Evolutionary conservation across 192 early-diverging fungal species (phyloP), one percentile per base, ranked within the genome.

Genomic region (Spinellus fusiger): DNA sequence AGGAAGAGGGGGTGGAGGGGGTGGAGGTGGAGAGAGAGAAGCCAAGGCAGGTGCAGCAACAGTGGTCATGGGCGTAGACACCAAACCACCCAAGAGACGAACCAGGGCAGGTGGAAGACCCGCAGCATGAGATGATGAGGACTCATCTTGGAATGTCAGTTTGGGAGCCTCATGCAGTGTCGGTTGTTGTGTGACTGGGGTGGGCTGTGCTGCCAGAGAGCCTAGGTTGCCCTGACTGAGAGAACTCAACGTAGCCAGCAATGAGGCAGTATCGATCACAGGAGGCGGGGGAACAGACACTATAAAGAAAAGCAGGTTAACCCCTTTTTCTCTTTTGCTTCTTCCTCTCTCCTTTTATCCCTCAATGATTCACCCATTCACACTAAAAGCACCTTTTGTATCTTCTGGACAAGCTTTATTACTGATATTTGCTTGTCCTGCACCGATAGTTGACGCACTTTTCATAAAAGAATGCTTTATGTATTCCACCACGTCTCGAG

Each of bases 401-500:
- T 44, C 40, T 44, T 44, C 40, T n/a, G 40, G 40, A 44, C 18
- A 44, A 44, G 40, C 40, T 44, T 44, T 44, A 44, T 44, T 44
- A 18, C 33, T 51, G 49, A 28, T 32, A 15, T 16, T 13, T 40
- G 18, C 44, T 22, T 22, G 31, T 25, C 28, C 49, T n/a, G 35
- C 48, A 18, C 35, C 13, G 29, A 52, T 25, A n/a, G 49, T 23
- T 22, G 34, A 38, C 9, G 33, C 20, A 53, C 52, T 48, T 46
- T 54, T 31, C 52, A 63, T 37, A 63, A 63, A 52, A 33, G 64
- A 57, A 40, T 50, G 22, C 48, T 68, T 65, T 25, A 68, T n/a
- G 54, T 64, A 29, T 35, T 69, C 37, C 26, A 69, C 46, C 49
- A 69, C 31, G 37, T 69, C 63, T 61, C 52, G 58, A 2, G 66